Evolutionary conservation across 257 asterid genomes (phyloP), one percentile per base, ranked within the genome.

Genomic region (Solanum chmielewskii): DNA sequence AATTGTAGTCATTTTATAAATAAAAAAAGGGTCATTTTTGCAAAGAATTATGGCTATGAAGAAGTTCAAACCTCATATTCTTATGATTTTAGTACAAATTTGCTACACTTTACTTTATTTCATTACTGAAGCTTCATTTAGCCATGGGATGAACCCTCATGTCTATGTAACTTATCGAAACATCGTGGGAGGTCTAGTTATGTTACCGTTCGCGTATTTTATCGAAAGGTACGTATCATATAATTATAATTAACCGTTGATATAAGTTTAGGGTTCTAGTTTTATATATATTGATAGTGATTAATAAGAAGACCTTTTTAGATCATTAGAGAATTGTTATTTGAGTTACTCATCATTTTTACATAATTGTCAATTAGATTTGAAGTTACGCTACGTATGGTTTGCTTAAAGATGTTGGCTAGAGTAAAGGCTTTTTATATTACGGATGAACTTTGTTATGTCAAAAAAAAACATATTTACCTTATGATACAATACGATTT

Each of bases 121-220:
- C 90, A 93, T 94, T 45, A 93, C 98, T 5, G 93, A 95, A 84
- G 98, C 98, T 70, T 95, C 97, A 35, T 95, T 95, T 92, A 87
- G 92, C 66, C 96, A 95, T 88, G 98, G 98, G 39, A 92, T 95
- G 98, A 91, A 94, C 31, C 94, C 98, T 73, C 93, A 85, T 56
- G 96, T 94, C 85, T 95, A 94, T 6, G 90, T 95, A 20, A 95
- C 98, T 27, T 95, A 92, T 70, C 90, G 98, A 35, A 95, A 92
- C 59, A 59, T 91, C 4, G 91, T 95, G 5, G 94, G 94, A 27
- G 94, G 91, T n/a, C 44, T 94, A 4, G 68, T 76, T 18, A 86
- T 90, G 85, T 93, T 95, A 7, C 98, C 98, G 4, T 95, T 95
- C 60, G 98, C 98, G 83, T 95, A 92, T 87, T 92, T 93, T 59